Evolutionary conservation across 2,329 filamentous ascomycete species (phyloP).

Genomic region (Fusarium beomiforme): DNA sequence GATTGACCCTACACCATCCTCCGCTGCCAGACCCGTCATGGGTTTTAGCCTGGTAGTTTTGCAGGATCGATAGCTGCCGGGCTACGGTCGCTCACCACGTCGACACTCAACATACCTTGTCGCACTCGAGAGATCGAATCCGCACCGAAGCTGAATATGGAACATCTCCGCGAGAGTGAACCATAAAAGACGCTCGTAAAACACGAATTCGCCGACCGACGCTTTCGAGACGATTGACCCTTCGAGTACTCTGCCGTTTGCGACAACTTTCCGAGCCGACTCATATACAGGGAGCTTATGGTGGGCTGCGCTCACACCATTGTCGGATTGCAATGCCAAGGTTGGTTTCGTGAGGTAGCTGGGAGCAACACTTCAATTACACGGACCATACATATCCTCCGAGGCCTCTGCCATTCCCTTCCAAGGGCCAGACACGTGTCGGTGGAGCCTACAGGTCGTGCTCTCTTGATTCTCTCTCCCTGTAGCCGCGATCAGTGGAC

Average conservation of each 20-base stretch:
- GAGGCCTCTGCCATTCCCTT: not conserved
- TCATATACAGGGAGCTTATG: accelerated
- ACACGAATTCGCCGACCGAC: not conserved
- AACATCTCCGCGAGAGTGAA: not conserved
- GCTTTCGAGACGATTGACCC: not conserved
- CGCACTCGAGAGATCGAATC: accelerated
- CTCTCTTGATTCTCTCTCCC: not conserved
- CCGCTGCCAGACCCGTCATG: accelerated
- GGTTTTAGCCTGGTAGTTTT: accelerated
- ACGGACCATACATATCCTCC: accelerated
- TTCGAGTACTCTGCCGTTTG: too few species aligned
- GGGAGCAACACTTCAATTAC: not conserved
- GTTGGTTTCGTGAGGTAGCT: not conserved
- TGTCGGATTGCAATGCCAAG: accelerated
- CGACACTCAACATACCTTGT: too few species aligned
- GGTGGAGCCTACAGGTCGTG: accelerated
- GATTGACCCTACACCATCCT: accelerated
- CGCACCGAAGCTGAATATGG: not conserved
- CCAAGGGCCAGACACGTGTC: not conserved
- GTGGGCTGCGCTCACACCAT: too few species aligned
- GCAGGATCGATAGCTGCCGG: too few species aligned
- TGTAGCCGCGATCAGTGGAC: accelerated
- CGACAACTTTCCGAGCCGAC: accelerated
- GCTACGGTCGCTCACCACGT: accelerated
- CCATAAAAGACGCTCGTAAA: accelerated